Evolutionary conservation across 73 alveolate genomes (phyloP).

Genomic region (Paraurostyla sp.): DNA sequence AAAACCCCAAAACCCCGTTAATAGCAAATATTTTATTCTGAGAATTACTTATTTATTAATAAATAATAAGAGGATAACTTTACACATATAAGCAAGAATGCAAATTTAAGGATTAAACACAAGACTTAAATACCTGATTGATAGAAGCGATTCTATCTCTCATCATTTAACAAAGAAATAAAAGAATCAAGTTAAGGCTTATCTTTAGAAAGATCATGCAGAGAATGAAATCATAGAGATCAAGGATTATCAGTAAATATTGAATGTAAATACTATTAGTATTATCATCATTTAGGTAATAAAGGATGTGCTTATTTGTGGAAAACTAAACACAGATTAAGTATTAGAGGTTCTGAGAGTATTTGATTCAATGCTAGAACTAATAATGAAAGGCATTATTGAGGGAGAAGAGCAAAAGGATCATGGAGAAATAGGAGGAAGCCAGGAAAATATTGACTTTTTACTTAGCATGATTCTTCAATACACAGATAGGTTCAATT

Average conservation of each 20-base stretch:
- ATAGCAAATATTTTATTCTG: too few relatives aligned
- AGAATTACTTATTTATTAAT: conserved; percentile 9
- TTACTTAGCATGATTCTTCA: conserved; percentile 16
- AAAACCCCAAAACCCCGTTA: too few relatives aligned
- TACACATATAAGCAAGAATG: background rate
- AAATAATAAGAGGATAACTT: background rate
- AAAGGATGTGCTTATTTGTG: background rate
- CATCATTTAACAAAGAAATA: too few relatives aligned
- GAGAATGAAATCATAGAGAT: too few relatives aligned
- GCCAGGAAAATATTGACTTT: background rate
- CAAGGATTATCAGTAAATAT: too few relatives aligned
- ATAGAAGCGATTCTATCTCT: too few relatives aligned
- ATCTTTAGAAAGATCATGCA: too few relatives aligned
- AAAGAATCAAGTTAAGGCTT: too few relatives aligned
- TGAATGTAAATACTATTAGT: background rate
- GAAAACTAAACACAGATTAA: background rate
- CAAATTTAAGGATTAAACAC: background rate
- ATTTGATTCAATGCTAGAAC: background rate
- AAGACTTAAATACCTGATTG: background rate
- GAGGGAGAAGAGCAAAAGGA: background rate
- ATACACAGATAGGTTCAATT: conserved; percentile 30
- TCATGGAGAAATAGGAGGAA: too few relatives aligned
- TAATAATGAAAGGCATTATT: background rate
- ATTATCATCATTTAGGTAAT: background rate
- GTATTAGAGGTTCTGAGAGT: background rate